phyloP scores from a whole-genome alignment of 2,329 filamentous ascomycete genomes.

The Paecilomyces niveus region DNA sequence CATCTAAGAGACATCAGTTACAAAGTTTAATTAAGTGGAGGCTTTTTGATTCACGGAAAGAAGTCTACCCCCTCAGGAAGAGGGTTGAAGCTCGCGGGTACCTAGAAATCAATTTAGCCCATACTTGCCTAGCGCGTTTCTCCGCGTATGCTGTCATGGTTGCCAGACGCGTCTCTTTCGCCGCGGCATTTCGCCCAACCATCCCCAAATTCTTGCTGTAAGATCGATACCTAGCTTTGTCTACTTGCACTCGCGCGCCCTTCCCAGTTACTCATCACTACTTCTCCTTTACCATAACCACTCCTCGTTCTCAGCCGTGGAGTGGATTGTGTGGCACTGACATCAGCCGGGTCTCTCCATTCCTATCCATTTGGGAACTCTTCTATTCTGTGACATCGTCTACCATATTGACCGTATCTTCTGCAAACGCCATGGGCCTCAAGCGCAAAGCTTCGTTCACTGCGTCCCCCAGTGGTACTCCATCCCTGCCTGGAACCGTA shows the following conservation, averaged over 20 bases:
- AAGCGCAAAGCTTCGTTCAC: slow-evolving; percentile 55
- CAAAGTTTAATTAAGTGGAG: background rate
- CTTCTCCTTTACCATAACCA: slow-evolving; percentile 27
- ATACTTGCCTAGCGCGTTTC: background rate
- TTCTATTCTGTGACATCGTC: background rate
- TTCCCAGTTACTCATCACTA: slow-evolving; percentile 30
- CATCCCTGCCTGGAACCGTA: slow-evolving; percentile 14
- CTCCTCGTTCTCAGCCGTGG: slow-evolving; percentile 26
- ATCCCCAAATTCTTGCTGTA: slow-evolving; percentile 3
- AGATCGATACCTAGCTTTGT: slow-evolving; percentile 5
- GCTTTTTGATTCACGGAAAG: background rate
- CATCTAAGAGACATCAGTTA: background rate
- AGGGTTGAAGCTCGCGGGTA: background rate
- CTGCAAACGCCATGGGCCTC: slow-evolving; percentile 39
- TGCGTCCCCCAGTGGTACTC: slow-evolving; percentile 29
- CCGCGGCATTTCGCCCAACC: slow-evolving; percentile 7
- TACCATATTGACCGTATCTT: background rate
- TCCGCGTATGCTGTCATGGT: background rate
- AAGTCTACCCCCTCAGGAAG: background rate
- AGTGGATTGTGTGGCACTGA: slow-evolving; percentile 34
- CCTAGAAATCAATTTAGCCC: background rate
- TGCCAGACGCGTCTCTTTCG: background rate
- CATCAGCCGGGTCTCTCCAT: background rate
- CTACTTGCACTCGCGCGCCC: slow-evolving; percentile 18
- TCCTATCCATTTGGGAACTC: background rate